These are phyloP conservation scores for Filobasidium floriforme DNA, from an alignment of 768 basidiomycete genomes.

Conservation along the genomic window DNA sequence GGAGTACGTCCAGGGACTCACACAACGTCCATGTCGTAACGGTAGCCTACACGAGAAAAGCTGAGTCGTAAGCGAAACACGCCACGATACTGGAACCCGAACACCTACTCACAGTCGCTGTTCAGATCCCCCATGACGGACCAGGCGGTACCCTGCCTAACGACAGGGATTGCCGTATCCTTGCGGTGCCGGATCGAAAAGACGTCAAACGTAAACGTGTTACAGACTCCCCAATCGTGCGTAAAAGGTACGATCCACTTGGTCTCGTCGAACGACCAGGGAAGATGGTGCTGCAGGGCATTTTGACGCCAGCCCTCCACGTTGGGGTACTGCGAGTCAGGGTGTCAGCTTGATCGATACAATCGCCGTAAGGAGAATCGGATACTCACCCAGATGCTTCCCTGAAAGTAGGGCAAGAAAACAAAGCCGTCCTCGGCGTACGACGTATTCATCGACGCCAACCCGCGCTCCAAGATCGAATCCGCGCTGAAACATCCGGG, in stretches of 20 bases:
- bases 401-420: neutral
- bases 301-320: neutral
- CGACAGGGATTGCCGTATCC: neutral
- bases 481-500: conserved; percentile 20
- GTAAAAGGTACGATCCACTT: conserved; percentile 24
- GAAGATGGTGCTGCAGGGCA: neutral
- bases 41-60: neutral
- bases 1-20: neutral
- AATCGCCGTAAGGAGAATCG: neutral
- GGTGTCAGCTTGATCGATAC: neutral
- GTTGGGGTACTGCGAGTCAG: neutral
- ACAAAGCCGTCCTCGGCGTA: neutral
- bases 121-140: conserved; percentile 24
- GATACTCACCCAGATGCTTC: neutral
- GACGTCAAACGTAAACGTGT: conserved; percentile 17
- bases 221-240: conserved; percentile 25
- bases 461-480: neutral
- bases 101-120: neutral
- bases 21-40: neutral
- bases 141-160: conserved; percentile 15
- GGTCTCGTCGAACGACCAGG: conserved; percentile 11
- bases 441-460: neutral
- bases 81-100: neutral
- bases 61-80: neutral
- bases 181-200: conserved; percentile 17